Evolutionary conservation across 176 grass and related monocot genomes (phyloP).

Genomic region (Melocanna baccifera): DNA sequence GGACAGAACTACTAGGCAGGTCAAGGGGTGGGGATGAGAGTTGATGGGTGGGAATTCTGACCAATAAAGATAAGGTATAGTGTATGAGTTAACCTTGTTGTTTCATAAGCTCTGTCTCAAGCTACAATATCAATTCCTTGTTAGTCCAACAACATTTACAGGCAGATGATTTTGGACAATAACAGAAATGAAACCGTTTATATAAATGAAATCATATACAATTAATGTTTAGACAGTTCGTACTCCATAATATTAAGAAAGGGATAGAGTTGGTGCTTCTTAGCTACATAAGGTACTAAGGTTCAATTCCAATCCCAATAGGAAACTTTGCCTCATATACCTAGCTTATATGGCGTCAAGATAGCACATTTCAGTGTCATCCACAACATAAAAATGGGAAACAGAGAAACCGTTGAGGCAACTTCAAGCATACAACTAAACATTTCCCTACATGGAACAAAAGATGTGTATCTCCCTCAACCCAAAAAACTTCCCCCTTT

Average conservation of each 20-base stretch:
- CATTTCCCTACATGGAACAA: background rate
- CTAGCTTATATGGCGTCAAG: background rate
- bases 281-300: background rate
- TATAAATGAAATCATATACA: background rate
- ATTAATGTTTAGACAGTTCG: background rate
- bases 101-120: background rate
- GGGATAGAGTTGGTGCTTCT: background rate
- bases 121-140: background rate
- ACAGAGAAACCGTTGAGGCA: background rate
- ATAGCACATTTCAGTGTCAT: background rate
- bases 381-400: background rate
- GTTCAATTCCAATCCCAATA: background rate
- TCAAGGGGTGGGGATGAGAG: background rate
- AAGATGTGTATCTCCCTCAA: background rate
- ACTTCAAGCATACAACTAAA: conserved; percentile 3
- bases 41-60: background rate
- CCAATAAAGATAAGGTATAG: background rate
- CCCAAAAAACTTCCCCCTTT: background rate
- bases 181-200: background rate
- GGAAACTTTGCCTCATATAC: background rate
- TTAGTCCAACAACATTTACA: background rate
- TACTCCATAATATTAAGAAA: background rate
- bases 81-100: background rate
- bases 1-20: background rate
- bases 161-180: background rate